phyloP scores from a whole-genome alignment of 257 asterid genomes.

The Misopates orontium region DNA sequence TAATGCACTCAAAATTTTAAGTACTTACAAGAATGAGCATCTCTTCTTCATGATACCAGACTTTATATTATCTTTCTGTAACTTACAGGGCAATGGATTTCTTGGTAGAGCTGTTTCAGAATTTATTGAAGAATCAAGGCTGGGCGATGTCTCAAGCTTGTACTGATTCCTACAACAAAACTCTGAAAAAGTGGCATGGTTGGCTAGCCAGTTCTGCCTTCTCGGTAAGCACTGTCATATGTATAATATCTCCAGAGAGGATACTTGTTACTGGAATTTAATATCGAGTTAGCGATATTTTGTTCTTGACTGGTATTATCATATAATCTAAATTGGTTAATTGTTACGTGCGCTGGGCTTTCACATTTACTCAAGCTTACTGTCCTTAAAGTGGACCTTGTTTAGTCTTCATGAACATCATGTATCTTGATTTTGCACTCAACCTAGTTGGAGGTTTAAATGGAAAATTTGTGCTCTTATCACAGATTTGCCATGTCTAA shows the following conservation, averaged over 20 bases:
- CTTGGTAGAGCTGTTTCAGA: constrained; percentile 76
- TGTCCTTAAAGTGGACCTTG: not conserved
- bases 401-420: constrained; percentile 1
- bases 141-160: constrained; percentile 95
- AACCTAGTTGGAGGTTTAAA: not conserved
- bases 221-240: constrained; percentile 47
- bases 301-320: constrained; percentile 7
- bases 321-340: constrained; percentile 5
- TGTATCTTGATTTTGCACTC: not conserved
- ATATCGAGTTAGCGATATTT: not conserved
- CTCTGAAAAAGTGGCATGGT: constrained; percentile 91
- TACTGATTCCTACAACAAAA: constrained; percentile 74
- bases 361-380: constrained; percentile 8
- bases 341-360: constrained; percentile 1
- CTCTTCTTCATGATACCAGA: not conserved
- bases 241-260: constrained; percentile 17
- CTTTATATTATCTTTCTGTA: constrained; percentile 16
- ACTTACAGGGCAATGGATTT: constrained; percentile 93
- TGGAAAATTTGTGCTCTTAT: constrained; percentile 14
- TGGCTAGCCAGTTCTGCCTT: constrained; percentile 98
- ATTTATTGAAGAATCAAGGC: constrained; percentile 73
- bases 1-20: not conserved
- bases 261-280: not conserved
- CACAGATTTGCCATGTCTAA: constrained; percentile 1
- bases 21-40: constrained; percentile 19